Evolutionary conservation across 1,284 basidiomycete species (phyloP).

Genomic region (Sporisorium scitamineum): DNA sequence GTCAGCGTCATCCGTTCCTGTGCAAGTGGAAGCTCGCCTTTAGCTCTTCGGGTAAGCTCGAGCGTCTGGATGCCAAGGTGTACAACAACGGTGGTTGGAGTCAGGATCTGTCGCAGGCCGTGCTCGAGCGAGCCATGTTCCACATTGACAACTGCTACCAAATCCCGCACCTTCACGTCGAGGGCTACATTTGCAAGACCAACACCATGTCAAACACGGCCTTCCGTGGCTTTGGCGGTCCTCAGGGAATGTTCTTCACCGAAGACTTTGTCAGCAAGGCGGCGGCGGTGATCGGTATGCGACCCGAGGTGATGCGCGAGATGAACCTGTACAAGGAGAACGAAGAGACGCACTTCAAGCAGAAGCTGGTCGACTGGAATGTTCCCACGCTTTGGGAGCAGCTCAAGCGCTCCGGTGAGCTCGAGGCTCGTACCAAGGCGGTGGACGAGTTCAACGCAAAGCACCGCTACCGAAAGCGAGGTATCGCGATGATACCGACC

Average conservation of each 20-base stretch:
- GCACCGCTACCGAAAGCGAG: conserved; percentile 68
- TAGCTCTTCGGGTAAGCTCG: conserved; percentile 65
- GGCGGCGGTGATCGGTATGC: conserved; percentile 65
- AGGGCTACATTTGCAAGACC: conserved; percentile 68
- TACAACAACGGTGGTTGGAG: conserved; percentile 70
- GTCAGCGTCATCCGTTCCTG: conserved; percentile 70
- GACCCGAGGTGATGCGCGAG: conserved; percentile 66
- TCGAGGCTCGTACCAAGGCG: conserved; percentile 56
- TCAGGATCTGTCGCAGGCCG: conserved; percentile 68
- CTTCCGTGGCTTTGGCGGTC: conserved; percentile 69
- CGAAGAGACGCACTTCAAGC: conserved; percentile 68
- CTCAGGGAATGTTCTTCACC: conserved; percentile 69
- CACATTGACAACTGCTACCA: conserved; percentile 68
- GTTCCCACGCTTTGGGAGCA: conserved; percentile 67
- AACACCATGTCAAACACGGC: conserved; percentile 70
- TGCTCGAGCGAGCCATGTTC: conserved; percentile 69
- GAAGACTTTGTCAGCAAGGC: conserved; percentile 67
- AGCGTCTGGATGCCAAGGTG: conserved; percentile 65
- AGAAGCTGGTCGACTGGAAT: conserved; percentile 69
- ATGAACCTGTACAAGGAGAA: conserved; percentile 69
- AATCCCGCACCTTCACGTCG: conserved; percentile 64
- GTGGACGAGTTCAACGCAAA: conserved; percentile 67
- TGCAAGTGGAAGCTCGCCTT: conserved; percentile 68
- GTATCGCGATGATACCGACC: conserved; percentile 67
- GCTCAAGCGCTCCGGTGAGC: conserved; percentile 57